Base-by-base conservation (phyloP, 2,329 filamentous ascomycete genomes). In the Fusarium mundagurra region DNA sequence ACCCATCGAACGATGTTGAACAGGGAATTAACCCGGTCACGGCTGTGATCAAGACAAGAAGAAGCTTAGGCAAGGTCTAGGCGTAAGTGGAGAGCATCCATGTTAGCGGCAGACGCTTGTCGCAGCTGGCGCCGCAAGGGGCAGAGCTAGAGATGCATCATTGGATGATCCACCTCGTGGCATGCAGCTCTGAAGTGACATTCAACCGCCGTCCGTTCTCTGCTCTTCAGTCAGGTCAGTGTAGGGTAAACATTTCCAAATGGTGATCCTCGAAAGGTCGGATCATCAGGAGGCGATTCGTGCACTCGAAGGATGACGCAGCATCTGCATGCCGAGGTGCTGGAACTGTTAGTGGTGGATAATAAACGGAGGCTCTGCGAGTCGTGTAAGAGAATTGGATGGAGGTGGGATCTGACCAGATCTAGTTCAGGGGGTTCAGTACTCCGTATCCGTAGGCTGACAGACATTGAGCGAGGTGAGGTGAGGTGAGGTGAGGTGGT, bases 141-240 rank as follows among this genome's bases (percentile, higher is more conserved):
- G 75, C 61, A 67, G 43, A 65, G 66, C 74, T 78, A 78, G 65
- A 70, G 74, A 64, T 75, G 74, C 76, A 73, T 66, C 53, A 54
- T 55, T 70, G 67, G 76, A 77, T 73, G 66, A 16, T 63, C 67
- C 72, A 76, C 74, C 76, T 75, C 72, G 72, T 78, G 76, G 76
- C 59, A 67, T 67, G 72, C 64, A 65, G 66, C 65, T 74, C 20
- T 55, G 51, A 57, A 54, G 53, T 62, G 64, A 61, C 61, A 69
- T 55, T 44, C 61, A 43, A 50, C 51, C 27, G 20, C 12, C 38
- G 38, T n/a, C 38, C 38, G 45, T 48, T 51, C 24, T 61, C 55
- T 41, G 13, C 22, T 22, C 33, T 29, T 36, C 31, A 22, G n/a
- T 53, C n/a, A 36, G 33, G n/a, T 53, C 27, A 45, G 33, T 76